Base-by-base conservation (phyloP, 129 eudicot genomes). In the Scalesia atractyloides region DNA sequence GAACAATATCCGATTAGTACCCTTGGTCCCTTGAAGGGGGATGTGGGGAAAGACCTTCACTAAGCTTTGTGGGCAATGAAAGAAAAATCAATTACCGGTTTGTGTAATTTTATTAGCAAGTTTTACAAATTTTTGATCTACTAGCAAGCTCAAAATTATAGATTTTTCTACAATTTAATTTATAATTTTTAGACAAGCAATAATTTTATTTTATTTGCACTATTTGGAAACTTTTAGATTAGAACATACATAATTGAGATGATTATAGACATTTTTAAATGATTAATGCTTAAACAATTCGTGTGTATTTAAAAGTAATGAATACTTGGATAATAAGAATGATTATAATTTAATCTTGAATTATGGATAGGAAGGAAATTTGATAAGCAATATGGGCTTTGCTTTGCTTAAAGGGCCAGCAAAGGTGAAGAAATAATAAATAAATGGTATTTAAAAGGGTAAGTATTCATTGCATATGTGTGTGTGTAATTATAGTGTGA, bases 351-450 rank as follows among this genome's bases (percentile, higher is more conserved):
- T 24, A 36, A 70, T 66, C 5, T 24, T 54, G 43, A 43, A 5
- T 66, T 47, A 24, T 9, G 18, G 2, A 41, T 0, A 13, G 24
- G 19, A 71, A 65, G 59, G 63, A 15, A 66, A 75, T 54, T 44
- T 63, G 63, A 49, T 70, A 68, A 56, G 49, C 66, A 72, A 50
- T 13, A 26, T 83, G 66, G 68, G 33, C 72, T 70, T 78, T 70
- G 77, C 86, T 79, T 81, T 72, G 82, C 89, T 85, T 85, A 59
- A 82, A 82, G 84, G 83, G 68, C 46, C 86, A 82, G 89, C 86
- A 85, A 85, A 78, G 89, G 78, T 54, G 12, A 37, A 41, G 72
- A 51, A 51, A 54, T 65, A 37, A 41, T 66, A 51, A 51, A 54
- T 65, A 46, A 69, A 69, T 46, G 58, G 46, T 24, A 78, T 47